phyloP scores from a whole-genome alignment of 345 rosid species.

The Cochlearia excelsa region DNA sequence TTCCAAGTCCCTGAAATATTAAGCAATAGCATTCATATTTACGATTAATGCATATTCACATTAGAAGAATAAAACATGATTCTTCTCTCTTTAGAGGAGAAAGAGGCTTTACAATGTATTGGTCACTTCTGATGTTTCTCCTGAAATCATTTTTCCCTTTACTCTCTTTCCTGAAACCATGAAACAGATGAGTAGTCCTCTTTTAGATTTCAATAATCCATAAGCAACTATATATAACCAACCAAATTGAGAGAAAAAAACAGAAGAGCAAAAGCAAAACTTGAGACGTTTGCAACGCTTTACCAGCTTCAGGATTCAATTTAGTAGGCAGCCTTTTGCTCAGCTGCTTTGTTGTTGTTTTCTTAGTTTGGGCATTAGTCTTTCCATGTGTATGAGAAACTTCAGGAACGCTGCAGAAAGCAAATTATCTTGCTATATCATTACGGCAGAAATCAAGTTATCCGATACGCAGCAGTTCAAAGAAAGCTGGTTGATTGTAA shows the following conservation, averaged over 20 bases:
- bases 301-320: slow-evolving; percentile 42
- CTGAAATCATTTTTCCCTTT: slow-evolving; percentile 20
- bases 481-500: slow-evolving; percentile 22
- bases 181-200: neutral
- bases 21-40: neutral
- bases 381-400: slow-evolving; percentile 24
- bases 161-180: slow-evolving; percentile 12
- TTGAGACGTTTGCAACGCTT: slow-evolving; percentile 17
- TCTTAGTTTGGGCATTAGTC: slow-evolving; percentile 28
- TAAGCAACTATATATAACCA: too few species aligned
- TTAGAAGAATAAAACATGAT: neutral
- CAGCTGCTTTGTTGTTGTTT: slow-evolving; percentile 34
- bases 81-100: neutral
- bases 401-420: slow-evolving; percentile 34
- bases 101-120: slow-evolving; percentile 29
- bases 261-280: neutral
- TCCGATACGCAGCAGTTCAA: slow-evolving; percentile 15
- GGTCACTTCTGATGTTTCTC: slow-evolving; percentile 32
- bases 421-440: slow-evolving; percentile 19
- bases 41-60: neutral
- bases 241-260: neutral
- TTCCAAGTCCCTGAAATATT: slow-evolving; percentile 30
- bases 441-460: slow-evolving; percentile 16
- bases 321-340: slow-evolving; percentile 30
- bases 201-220: too few species aligned